Evolutionary conservation across 192 early-diverging fungal species (phyloP).

Genomic region (Backusella australiensis): DNA sequence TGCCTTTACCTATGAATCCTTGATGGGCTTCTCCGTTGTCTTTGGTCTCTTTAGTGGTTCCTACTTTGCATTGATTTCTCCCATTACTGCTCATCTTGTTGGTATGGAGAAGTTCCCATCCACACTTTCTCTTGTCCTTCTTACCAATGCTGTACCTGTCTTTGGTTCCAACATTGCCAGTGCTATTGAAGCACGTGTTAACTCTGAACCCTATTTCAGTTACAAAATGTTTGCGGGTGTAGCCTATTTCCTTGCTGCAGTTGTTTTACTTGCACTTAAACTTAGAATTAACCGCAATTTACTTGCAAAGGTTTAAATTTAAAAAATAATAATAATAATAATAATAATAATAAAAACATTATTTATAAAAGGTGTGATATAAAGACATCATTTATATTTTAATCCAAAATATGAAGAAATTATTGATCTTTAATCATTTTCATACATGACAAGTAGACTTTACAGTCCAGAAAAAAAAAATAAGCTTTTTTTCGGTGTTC

Average conservation of each 20-base stretch:
- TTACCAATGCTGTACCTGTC: constrained; percentile 22
- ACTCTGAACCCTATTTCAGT: constrained; percentile 27
- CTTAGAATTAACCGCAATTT: constrained; percentile 17
- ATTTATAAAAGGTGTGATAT: not conserved
- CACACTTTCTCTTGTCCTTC: constrained; percentile 18
- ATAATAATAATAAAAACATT: not conserved
- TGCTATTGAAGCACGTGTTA: constrained; percentile 28
- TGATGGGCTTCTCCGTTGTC: constrained; percentile 29
- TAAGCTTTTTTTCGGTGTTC: not conserved
- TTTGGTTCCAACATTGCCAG: constrained; percentile 38
- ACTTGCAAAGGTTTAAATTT: constrained; percentile 16
- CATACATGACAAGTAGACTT: not conserved
- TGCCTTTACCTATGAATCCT: constrained; percentile 22
- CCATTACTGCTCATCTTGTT: constrained; percentile 18
- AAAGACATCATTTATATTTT: not conserved
- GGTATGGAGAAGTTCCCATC: constrained; percentile 27
- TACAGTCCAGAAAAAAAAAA: not conserved
- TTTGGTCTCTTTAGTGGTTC: constrained; percentile 36
- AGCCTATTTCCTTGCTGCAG: not conserved
- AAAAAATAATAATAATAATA: too few species aligned
- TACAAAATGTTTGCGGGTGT: constrained; percentile 44
- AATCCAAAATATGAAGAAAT: too few species aligned
- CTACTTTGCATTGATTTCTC: constrained; percentile 33
- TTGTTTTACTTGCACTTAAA: constrained; percentile 17
- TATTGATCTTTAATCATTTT: too few species aligned